Base-by-base conservation (phyloP, 2,329 filamentous ascomycete genomes). In the Arthrobotrys sphaeroides region DNA sequence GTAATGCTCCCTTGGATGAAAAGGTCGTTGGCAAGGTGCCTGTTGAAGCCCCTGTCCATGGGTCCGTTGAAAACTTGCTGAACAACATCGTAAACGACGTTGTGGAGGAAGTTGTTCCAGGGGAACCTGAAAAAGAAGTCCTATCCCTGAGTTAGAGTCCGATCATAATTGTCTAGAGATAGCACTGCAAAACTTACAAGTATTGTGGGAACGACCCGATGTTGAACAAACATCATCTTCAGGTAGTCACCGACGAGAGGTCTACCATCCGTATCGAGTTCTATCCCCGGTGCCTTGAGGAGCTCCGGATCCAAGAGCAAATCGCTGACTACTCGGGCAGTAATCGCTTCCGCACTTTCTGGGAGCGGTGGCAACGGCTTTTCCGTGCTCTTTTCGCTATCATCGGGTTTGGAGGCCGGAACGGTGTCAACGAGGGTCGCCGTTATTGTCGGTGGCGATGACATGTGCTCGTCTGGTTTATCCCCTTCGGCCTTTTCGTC, bases 51-150 rank as follows among this genome's bases (percentile, higher is more conserved):
- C 74, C 93, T 91, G 79, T 98, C 94, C 91, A 99, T 97, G 0
- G 93, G 93, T 6, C 95, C 95, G 81, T 99, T 99, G 83, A 99
- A 98, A 0, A 99, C 95, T 84, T 99, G 95, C 82, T 99, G 95
- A 45, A 99, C 92, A 80, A 99, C 94, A 82, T 99, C 95, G 82
- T 99, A 99, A 53, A 99, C 95, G 45, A 99, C 95, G 81, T 99
- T 99, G 84, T 99, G 95, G 47, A 99, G 87, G 81, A 99, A 99
- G 82, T 99, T 99, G 83, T 99, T 99, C 95, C 95, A 99, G 0
- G 95, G 94, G 81, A 98, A 99, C 73, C 91, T 89, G 85, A 99
- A 99, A 84, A 99, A 99, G 85, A 98, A 98, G 69, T 93, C 92
- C 93, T 96, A 78, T 38, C 1, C 9, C 70, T 31, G 12, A 42